These are phyloP conservation scores for Pichia sp. DNA, from an alignment of 1,139 yeast genomes.

Conservation along the genomic window DNA sequence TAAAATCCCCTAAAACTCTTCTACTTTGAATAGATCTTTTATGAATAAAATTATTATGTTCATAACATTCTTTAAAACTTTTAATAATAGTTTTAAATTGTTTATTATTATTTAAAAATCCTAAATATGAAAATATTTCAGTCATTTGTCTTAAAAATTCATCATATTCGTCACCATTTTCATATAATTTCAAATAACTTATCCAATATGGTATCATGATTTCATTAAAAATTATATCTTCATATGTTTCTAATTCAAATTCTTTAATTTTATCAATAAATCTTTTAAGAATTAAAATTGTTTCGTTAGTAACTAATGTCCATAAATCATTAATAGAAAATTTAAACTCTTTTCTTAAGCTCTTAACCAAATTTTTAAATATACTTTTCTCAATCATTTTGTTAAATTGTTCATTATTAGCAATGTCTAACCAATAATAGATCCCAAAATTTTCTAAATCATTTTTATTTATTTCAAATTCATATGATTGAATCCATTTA, in stretches of 20 bases:
- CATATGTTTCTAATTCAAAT: background rate
- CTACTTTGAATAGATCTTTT: background rate
- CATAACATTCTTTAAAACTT: conserved; percentile 4
- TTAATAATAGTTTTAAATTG: background rate
- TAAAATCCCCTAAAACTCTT: background rate
- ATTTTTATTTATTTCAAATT: background rate
- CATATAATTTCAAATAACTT: conserved; percentile 5
- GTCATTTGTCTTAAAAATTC: conserved; percentile 7
- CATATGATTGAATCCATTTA: conserved; percentile 13
- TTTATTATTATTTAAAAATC: background rate
- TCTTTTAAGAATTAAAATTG: background rate
- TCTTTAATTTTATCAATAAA: background rate
- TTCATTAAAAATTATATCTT: conserved; percentile 17
- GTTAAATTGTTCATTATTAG: background rate
- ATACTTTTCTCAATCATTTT: background rate
- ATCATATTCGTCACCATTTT: conserved; percentile 2
- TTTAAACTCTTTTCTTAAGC: background rate
- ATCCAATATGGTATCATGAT: conserved; percentile 15
- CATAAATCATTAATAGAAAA: background rate
- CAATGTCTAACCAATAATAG: conserved; percentile 1
- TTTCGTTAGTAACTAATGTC: background rate
- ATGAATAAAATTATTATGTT: background rate
- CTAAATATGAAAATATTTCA: background rate
- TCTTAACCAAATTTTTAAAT: background rate
- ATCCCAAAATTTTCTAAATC: background rate